Evolutionary conservation across 108 stramenopile genomes (phyloP), one percentile per base, ranked within the genome.

Genomic region (Skeletonema potamos): DNA sequence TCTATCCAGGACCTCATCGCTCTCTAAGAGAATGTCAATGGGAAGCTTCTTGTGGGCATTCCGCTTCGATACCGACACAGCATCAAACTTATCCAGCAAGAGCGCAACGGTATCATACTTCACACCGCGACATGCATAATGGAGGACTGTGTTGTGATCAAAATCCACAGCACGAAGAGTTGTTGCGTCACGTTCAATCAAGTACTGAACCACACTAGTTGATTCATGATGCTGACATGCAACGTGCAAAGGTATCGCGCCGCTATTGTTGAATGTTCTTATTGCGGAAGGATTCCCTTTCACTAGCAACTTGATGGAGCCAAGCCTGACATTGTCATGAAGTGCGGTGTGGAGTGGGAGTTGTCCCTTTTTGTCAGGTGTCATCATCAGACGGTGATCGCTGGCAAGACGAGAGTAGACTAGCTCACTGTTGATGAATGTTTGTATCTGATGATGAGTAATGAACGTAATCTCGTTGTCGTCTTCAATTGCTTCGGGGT

Each of bases 51-150:
- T n/a, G n/a, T n/a, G n/a, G n/a, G n/a, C n/a, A n/a, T n/a, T n/a
- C n/a, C n/a, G 20, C n/a, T 65, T 41, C 22, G 24, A 27, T 12
- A 46, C 64, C 0, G 64, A 54, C 26, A 65, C 44, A 30, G 24
- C 17, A 41, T 1, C 39, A 41, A 10, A 41, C 27, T 24, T 44
- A 1, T 65, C 64, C 0, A 65, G 64, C n/a, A 65, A 18, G 0
- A 43, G 26, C 44, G 37, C 26, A 0, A 65, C 17, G 10, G 17
- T 36, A 2, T 17, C 41, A 46, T 27, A 27, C n/a, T 64, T 64
- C 10, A 13, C 64, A 37, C 64, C 64, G 22, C 64, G 37, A 29
- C 64, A 64, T 12, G 64, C 64, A 27, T 64, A 2, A 32, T 64
- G 64, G 10, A 65, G 64, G 10, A 44, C 0, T 1, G 64, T 20